Conservation (phyloP, 2,329 filamentous ascomycete genomes). For the Septoria linicola region DNA sequence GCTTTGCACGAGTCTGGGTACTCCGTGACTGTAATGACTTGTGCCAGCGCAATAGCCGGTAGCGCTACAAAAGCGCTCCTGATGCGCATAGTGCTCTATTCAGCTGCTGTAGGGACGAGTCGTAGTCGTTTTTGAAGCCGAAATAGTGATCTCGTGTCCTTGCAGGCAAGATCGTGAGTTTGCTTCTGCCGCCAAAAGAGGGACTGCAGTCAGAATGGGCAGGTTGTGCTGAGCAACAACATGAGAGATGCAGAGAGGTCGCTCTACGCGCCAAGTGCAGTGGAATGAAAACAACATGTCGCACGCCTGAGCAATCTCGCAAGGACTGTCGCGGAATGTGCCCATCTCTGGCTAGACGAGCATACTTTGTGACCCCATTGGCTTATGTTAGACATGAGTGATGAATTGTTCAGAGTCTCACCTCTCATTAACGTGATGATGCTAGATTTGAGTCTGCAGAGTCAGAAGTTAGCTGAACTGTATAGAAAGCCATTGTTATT, state of each 20-base stretch:
- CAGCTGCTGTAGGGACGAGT: neutral
- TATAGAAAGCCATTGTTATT: no score
- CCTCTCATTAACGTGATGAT: no score
- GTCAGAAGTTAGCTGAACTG: no score
- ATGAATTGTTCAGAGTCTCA: neutral
- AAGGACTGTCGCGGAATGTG: constrained; percentile 18
- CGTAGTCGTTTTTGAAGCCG: neutral
- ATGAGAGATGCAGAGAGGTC: constrained; percentile 6
- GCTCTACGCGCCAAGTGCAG: constrained; percentile 16
- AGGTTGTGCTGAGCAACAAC: constrained; percentile 15
- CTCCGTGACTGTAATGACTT: constrained; percentile 33
- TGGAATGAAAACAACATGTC: constrained; percentile 26
- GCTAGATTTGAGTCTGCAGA: no score
- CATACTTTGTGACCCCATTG: neutral
- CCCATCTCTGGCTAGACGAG: no score
- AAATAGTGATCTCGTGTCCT: neutral
- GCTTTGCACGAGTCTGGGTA: constrained; percentile 33
- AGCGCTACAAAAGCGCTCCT: constrained; percentile 21
- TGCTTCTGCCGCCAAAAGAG: constrained; percentile 7
- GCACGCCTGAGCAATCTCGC: constrained; percentile 19
- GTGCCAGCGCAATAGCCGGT: constrained; percentile 17
- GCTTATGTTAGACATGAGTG: neutral
- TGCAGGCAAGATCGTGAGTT: neutral
- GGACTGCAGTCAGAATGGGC: constrained; percentile 17
- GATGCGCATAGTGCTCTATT: constrained; percentile 13